Percentiles rank a stretch among this genome's conserved stretches.
Conservation (phyloP, 306 rosid species). For the Ammopiptanthus mongolicus region DNA sequence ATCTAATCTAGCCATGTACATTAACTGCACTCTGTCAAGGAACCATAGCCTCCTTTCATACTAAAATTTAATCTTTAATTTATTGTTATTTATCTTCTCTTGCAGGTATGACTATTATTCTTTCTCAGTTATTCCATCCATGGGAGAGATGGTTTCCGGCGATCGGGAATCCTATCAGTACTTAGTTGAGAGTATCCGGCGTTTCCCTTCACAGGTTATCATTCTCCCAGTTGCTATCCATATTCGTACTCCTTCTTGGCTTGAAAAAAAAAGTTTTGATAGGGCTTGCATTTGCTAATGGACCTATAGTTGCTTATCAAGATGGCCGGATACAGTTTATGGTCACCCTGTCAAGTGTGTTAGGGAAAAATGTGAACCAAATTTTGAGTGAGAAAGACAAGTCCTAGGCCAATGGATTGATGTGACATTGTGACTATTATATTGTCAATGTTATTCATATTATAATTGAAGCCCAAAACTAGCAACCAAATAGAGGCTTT, state of each 20-base stretch:
- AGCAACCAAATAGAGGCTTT: background rate
- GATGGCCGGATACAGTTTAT: background rate
- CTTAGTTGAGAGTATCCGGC: conserved; percentile 89
- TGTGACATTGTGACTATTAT: background rate
- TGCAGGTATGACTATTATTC: conserved; percentile 79
- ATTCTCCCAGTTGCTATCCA: conserved; percentile 9
- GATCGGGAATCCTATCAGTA: conserved; percentile 90
- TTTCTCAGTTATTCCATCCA: conserved; percentile 63
- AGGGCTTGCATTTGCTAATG: background rate
- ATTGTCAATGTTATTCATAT: background rate
- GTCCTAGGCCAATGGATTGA: background rate
- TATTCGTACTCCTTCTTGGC: background rate
- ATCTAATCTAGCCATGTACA: background rate
- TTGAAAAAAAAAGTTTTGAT: background rate
- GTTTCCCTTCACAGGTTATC: conserved; percentile 83
- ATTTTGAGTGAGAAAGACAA: conserved; percentile 13
- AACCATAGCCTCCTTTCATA: conserved; percentile 4
- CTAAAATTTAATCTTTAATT: conserved; percentile 7
- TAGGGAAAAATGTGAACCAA: background rate
- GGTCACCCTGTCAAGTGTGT: background rate
- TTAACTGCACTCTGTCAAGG: background rate
- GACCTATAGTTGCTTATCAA: background rate
- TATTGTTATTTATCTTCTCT: conserved; percentile 26
- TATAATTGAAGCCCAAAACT: conserved; percentile 9
- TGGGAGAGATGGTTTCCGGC: conserved; percentile 79